A percentile compares a stretch with the other conserved stretches of the same genome.
These are phyloP conservation scores for Pseudogymnoascus sp. DNA, from an alignment of 2,329 filamentous ascomycete species.

Conservation along the genomic window DNA sequence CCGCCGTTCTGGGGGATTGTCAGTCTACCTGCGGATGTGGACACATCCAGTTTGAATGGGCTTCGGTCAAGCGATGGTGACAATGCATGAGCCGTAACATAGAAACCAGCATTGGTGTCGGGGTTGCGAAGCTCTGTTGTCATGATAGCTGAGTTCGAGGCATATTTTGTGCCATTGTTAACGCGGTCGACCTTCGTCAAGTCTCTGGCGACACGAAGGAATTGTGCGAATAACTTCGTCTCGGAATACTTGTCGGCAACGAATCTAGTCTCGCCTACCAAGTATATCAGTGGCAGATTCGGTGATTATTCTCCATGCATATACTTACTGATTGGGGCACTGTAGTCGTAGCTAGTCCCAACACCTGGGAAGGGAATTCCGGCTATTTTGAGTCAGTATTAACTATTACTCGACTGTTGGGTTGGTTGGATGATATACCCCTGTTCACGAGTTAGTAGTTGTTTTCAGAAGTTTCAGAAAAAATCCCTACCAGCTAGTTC, in stretches of 20 bases:
- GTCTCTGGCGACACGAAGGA: constrained; percentile 49
- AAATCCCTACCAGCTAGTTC: constrained; percentile 45
- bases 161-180: constrained; percentile 40
- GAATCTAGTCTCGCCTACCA: constrained; percentile 27
- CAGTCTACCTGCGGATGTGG: constrained; percentile 46
- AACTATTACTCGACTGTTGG: not conserved
- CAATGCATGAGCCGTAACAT: constrained; percentile 46
- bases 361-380: constrained; percentile 48
- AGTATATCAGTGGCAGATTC: not conserved
- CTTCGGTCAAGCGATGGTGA: constrained; percentile 44
- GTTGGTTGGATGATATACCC: not conserved
- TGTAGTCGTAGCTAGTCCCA: constrained; percentile 56
- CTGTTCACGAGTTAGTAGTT: not conserved
- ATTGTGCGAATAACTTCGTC: constrained; percentile 52
- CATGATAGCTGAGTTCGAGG: constrained; percentile 43
- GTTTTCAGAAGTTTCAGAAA: not conserved
- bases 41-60: constrained; percentile 45
- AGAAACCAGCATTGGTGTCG: constrained; percentile 48
- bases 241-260: constrained; percentile 55
- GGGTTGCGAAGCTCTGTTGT: constrained; percentile 51
- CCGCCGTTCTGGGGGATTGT: constrained; percentile 44
- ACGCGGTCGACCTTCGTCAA: constrained; percentile 46
- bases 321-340: constrained; percentile 40
- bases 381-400: constrained; percentile 27
- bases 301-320: not conserved